Base-by-base conservation (phyloP, 805 yeast genomes). In the Blastobotrys parvus region DNA sequence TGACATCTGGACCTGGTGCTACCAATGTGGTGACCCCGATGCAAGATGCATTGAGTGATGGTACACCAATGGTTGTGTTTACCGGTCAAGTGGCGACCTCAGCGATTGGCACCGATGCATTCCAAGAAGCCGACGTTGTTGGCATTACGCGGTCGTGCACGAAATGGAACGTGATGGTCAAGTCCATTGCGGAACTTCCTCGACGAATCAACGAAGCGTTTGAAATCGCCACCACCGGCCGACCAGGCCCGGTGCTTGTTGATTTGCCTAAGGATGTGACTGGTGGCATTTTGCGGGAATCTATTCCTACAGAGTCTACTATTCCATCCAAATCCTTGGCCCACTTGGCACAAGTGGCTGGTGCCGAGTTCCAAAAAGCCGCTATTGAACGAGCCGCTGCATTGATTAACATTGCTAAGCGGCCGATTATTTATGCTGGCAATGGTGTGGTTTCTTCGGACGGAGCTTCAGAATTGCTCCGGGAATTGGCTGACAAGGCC, bases 1-100 rank as follows among this genome's bases (percentile, higher is more conserved):
- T 92, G 41, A 92, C 98, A n/a, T 87, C 96, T 1, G 98, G 98
- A 41, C 98, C 98, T 23, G 98, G 97, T 60, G 98, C 97, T 39
- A 92, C 98, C 43, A 92, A 92, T 60, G 96, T 92, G 46, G 80
- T 92, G 51, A 92, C 98, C n/a, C 96, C 98, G 44, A 77, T 92
- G 84, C 95, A 95, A 46, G 98, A 92, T 63, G 98, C 97, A 11
- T 70, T 90, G 42, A 87, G 92, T 53, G 98, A 92, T 65, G 98
- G 98, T 69, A 87, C 88, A 32, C 98, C 98, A 41, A 73, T 92
- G 71, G 89, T 92, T 52, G 97, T 90, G 16, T 92, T 92, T 68
- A 77, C 96, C 3, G 98, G 98, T 46, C 98, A 92, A 74, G 98
- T 92, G 30, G 85, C 95, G 45, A 92, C 98, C 29, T 68, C 82